These are phyloP conservation scores for Wickerhamomyces xylosicus DNA, from an alignment of 805 yeast species.

Conservation along the genomic window DNA sequence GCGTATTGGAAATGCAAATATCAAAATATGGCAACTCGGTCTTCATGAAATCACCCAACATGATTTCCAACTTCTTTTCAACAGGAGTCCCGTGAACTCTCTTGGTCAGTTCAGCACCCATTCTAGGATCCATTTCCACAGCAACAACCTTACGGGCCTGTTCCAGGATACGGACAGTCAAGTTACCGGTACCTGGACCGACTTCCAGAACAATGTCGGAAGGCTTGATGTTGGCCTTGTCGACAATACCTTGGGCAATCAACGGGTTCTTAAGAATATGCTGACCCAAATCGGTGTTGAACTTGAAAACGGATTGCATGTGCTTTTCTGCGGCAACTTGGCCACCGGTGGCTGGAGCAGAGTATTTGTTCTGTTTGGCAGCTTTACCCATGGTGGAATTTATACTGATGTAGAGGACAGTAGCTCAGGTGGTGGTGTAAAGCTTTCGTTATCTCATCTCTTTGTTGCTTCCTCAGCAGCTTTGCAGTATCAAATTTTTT, in stretches of 20 bases:
- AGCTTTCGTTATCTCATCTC: too few relatives aligned
- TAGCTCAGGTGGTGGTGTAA: too few relatives aligned
- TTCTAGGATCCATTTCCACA: conserved; percentile 98
- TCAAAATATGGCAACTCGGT: conserved; percentile 92
- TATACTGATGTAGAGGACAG: too few relatives aligned
- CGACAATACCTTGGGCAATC: conserved; percentile 97
- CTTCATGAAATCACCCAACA: conserved; percentile 94
- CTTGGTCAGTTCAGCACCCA: conserved; percentile 97
- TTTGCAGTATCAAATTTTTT: too few relatives aligned
- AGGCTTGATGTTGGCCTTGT: conserved; percentile 87
- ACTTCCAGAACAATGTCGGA: conserved; percentile 91
- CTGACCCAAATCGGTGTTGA: conserved; percentile 95
- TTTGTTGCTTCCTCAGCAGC: too few relatives aligned
- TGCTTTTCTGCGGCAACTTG: conserved; percentile 64
- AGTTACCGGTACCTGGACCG: conserved; percentile 98
- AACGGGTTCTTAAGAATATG: conserved; percentile 93
- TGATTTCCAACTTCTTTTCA: conserved; percentile 82
- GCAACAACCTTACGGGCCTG: conserved; percentile 93
- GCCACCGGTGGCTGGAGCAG: conserved; percentile 29
- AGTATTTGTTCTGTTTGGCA: conserved; percentile 49
- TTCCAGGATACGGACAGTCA: conserved; percentile 86
- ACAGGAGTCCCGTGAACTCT: conserved; percentile 96
- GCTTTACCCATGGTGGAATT: conserved; percentile 20
- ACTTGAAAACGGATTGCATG: conserved; percentile 80
- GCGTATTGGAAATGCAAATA: conserved; percentile 93